Evolutionary conservation across 108 stramenopile genomes (phyloP).

Genomic region (Skeletonema costatum): DNA sequence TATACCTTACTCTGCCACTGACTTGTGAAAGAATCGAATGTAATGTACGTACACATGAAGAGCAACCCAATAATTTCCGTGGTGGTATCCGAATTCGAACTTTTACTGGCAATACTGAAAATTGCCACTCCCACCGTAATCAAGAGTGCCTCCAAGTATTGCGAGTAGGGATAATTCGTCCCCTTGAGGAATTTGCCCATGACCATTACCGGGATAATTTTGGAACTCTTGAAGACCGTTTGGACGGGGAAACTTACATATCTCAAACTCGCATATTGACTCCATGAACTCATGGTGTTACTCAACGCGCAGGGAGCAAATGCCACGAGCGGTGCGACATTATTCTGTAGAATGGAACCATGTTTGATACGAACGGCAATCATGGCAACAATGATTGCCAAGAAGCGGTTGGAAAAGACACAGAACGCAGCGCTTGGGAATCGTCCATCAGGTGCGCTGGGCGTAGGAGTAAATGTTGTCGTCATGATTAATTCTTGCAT

Average conservation of each 20-base stretch:
- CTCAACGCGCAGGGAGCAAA: slow-evolving; percentile 95
- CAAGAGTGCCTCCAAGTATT: slow-evolving; percentile 90
- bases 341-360: slow-evolving; percentile 78
- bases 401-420: slow-evolving; percentile 96
- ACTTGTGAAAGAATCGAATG: slow-evolving; percentile 97
- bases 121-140: slow-evolving; percentile 95
- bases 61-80: slow-evolving; percentile 90
- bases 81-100: slow-evolving; percentile 48
- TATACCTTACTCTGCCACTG: slow-evolving; percentile 99
- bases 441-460: slow-evolving; percentile 71
- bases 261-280: slow-evolving; percentile 95
- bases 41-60: slow-evolving; percentile 92
- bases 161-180: slow-evolving; percentile 82
- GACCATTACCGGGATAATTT: slow-evolving; percentile 99
- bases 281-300: slow-evolving; percentile 96
- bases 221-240: slow-evolving; percentile 96
- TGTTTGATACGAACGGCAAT: slow-evolving; percentile 83
- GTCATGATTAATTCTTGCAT: slow-evolving; percentile 98
- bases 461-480: slow-evolving; percentile 82
- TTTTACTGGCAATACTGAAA: slow-evolving; percentile 82
- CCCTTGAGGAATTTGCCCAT: slow-evolving; percentile 94
- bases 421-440: slow-evolving; percentile 96
- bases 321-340: slow-evolving; percentile 84
- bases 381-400: slow-evolving; percentile 93
- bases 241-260: slow-evolving; percentile 99